phyloP scores from a whole-genome alignment of 768 basidiomycete genomes.

The Rubroboletus satanas region DNA sequence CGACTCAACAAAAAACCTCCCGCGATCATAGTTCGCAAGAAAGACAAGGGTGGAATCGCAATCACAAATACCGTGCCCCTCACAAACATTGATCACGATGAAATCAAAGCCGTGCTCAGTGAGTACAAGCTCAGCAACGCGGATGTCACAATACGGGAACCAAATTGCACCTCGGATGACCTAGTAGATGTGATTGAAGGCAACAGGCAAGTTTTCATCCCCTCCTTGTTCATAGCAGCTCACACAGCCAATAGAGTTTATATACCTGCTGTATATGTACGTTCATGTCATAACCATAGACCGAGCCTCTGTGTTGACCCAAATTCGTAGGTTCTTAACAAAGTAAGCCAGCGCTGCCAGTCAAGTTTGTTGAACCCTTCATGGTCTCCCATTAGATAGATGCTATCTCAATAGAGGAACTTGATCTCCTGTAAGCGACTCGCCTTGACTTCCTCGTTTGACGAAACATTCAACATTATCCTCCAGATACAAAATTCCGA shows the following conservation, averaged over 20 bases:
- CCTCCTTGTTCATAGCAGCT: neutral
- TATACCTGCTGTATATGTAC: constrained; percentile 86
- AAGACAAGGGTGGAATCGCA: constrained; percentile 87
- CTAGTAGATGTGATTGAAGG: constrained; percentile 97
- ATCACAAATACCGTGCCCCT: constrained; percentile 97
- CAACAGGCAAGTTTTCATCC: constrained; percentile 53
- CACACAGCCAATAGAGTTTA: constrained; percentile 61
- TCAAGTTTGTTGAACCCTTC: neutral
- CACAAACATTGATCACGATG: constrained; percentile 92
- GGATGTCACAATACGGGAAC: constrained; percentile 90
- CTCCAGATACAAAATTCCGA: constrained; percentile 85
- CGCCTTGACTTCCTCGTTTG: constrained; percentile 4
- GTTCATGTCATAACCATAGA: constrained; percentile 23
- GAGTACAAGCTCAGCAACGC: constrained; percentile 90
- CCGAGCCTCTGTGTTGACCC: neutral
- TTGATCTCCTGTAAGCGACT: constrained; percentile 71
- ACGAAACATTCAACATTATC: neutral
- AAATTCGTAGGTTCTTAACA: constrained; percentile 65
- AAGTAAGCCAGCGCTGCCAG: constrained; percentile 43
- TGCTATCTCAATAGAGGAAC: constrained; percentile 96
- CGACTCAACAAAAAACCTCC: constrained; percentile 94
- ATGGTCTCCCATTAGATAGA: constrained; percentile 62
- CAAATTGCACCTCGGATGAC: constrained; percentile 90
- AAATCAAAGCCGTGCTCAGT: constrained; percentile 90
- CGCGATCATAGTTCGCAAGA: constrained; percentile 74